Percentiles rank a stretch among this genome's conserved stretches.
Conservation (phyloP, 768 basidiomycete species). For the Lentinus brumalis region DNA sequence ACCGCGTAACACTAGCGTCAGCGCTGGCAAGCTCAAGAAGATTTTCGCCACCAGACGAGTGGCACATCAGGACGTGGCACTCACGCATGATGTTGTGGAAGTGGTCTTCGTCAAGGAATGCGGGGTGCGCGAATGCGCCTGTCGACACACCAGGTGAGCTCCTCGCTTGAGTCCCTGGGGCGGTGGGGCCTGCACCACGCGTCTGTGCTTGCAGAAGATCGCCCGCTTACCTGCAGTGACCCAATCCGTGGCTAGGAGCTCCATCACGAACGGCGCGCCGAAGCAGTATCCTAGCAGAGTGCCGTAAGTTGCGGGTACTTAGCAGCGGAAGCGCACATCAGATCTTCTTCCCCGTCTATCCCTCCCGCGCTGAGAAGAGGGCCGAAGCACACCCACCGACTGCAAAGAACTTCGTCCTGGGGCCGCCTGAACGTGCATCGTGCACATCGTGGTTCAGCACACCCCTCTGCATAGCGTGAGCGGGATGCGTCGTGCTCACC, state of each 20-base stretch:
- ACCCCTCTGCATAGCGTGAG: neutral
- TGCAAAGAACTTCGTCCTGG: constrained; percentile 20
- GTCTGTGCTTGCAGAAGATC: neutral
- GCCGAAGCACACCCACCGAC: constrained; percentile 13
- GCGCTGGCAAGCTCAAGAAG: neutral
- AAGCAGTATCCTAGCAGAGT: constrained; percentile 54
- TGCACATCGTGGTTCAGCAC: neutral
- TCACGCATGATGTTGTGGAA: constrained; percentile 50
- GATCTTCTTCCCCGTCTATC: neutral
- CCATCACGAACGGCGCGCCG: constrained; percentile 53
- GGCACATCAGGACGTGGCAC: constrained; percentile 14
- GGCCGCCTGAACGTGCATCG: constrained; percentile 19
- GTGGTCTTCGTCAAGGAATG: constrained; percentile 47
- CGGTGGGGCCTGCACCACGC: too few relatives aligned
- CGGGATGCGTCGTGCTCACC: constrained; percentile 35
- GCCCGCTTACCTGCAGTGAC: constrained; percentile 45
- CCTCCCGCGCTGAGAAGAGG: neutral
- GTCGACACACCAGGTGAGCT: neutral
- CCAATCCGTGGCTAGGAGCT: constrained; percentile 46
- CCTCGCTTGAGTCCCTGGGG: neutral
- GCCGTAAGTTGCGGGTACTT: too few relatives aligned
- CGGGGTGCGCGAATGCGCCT: constrained; percentile 63
- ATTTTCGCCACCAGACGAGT: too few relatives aligned
- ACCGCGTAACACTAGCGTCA: neutral
- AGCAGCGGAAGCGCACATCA: too few relatives aligned